A percentile compares a stretch with the other conserved stretches of the same genome.
phyloP scores from a whole-genome alignment of 176 grass and related monocot genomes.

The maize (Zea mays) region DNA sequence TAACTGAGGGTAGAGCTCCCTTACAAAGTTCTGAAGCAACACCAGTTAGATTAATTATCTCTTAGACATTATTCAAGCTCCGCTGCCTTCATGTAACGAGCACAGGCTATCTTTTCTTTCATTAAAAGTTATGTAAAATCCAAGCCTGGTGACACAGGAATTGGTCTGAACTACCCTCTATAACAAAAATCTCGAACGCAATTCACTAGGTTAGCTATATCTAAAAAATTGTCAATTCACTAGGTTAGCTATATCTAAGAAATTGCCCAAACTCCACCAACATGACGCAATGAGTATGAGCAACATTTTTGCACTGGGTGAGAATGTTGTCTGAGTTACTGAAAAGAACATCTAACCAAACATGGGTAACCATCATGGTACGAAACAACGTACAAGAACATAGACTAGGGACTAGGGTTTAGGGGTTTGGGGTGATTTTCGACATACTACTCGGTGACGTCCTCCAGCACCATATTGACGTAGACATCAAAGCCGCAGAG shows the following conservation, averaged over 20 bases:
- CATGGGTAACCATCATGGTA: background rate
- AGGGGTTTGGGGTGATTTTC: constrained; percentile 38
- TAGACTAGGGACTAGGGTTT: constrained; percentile 34
- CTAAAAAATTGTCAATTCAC: background rate
- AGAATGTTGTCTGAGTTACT: background rate
- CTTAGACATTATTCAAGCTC: background rate
- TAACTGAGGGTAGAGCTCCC: background rate
- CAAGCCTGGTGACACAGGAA: background rate
- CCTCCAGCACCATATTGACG: constrained; percentile 99
- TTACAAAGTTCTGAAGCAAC: background rate
- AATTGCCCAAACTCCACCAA: background rate
- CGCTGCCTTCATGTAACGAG: background rate
- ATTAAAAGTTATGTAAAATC: background rate
- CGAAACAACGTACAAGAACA: background rate
- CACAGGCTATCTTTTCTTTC: background rate
- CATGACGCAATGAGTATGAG: background rate
- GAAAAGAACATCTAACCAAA: constrained; percentile 22
- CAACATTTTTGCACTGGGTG: background rate
- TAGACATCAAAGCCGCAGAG: constrained; percentile 96
- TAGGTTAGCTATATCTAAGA: no score
- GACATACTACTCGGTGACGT: constrained; percentile 97
- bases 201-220: background rate
- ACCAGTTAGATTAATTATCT: background rate
- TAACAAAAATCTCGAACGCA: background rate
- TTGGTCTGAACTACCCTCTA: background rate